Percentiles rank a stretch among this genome's conserved stretches.
Conservation (phyloP, 768 basidiomycete genomes). For the Mycena galericulata region DNA sequence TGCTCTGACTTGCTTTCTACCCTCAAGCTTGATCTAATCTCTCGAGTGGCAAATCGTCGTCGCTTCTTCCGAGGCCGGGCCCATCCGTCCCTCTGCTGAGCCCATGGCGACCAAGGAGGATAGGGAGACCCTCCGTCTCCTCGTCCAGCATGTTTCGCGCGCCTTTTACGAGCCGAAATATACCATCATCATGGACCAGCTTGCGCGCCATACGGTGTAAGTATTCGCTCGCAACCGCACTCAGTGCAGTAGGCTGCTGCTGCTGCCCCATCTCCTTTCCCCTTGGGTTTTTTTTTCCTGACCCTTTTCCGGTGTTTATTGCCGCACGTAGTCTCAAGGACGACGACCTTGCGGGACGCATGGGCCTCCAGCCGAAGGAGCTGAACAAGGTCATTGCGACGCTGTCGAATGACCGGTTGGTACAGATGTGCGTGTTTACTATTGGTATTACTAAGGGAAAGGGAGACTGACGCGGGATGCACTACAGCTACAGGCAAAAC, state of each 20-base stretch:
- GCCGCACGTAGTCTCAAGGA: conserved; percentile 80
- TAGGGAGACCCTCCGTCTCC: conserved; percentile 82
- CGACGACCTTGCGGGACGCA: conserved; percentile 91
- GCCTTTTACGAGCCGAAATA: conserved; percentile 95
- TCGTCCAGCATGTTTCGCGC: conserved; percentile 93
- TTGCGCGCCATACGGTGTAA: conserved; percentile 94
- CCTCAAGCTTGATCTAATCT: background rate
- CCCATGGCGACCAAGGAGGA: conserved; percentile 81
- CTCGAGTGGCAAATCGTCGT: conserved; percentile 10
- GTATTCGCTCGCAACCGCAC: conserved; percentile 55
- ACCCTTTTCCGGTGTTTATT: conserved; percentile 41
- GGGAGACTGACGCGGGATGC: conserved; percentile 2
- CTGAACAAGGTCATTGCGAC: conserved; percentile 90
- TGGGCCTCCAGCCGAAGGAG: conserved; percentile 92
- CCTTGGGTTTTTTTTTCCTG: conserved; percentile 40
- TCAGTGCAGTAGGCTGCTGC: conserved; percentile 4
- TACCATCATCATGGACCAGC: conserved; percentile 93
- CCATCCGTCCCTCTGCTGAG: conserved; percentile 10
- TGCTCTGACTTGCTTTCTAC: background rate
- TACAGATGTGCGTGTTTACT: conserved; percentile 80
- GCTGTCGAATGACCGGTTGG: conserved; percentile 80
- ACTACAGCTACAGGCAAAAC: conserved; percentile 93
- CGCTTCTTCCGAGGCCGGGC: conserved; percentile 28
- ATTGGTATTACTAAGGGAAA: background rate
- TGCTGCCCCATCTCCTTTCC: conserved; percentile 23